Conservation (phyloP, 768 basidiomycete species). For the Lactifluus echinatus region DNA sequence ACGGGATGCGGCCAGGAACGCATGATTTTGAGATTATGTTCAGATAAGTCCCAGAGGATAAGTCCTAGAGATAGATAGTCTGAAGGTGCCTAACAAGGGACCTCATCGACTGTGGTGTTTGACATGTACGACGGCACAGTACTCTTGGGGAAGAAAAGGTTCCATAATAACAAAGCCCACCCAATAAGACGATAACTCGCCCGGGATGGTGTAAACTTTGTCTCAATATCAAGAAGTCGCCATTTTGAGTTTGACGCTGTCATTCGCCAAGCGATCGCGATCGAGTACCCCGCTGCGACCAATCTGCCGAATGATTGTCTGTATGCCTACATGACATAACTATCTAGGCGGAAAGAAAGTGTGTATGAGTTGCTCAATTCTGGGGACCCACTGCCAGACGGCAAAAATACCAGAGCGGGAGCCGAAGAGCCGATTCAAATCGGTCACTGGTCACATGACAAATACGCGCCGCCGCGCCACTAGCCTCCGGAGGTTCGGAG, state of each 20-base stretch:
- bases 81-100: constrained; percentile 1
- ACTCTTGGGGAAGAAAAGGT: background rate
- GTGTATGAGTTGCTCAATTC: background rate
- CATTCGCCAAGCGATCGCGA: background rate
- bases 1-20: background rate
- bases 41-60: background rate
- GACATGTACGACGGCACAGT: background rate
- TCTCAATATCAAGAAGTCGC: background rate
- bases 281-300: too few species aligned
- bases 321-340: background rate
- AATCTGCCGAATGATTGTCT: background rate
- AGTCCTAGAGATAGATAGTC: background rate
- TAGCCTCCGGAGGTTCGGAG: background rate
- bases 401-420: too few species aligned
- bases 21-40: background rate
- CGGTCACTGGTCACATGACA: too few species aligned
- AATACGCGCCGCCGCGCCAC: background rate
- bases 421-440: too few species aligned
- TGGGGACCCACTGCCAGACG: background rate
- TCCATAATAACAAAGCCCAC: background rate
- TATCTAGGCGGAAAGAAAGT: background rate
- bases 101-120: background rate
- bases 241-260: background rate
- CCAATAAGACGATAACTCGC: background rate
- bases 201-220: background rate